Percentiles rank a stretch among this genome's conserved stretches.
These are phyloP conservation scores for Flaveria robusta DNA, from an alignment of 129 eudicot genomes.

Conservation along the genomic window DNA sequence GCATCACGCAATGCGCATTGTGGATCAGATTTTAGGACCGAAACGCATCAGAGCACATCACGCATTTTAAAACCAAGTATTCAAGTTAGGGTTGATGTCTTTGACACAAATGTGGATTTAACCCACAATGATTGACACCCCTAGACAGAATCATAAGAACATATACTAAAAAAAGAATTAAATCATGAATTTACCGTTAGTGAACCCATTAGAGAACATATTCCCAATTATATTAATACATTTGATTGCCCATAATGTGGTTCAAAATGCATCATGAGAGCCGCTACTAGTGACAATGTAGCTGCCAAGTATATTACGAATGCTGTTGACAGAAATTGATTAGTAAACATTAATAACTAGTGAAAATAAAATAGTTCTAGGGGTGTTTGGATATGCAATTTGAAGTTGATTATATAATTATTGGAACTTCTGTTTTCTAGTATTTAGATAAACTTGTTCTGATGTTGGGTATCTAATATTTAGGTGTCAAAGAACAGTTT, in stretches of 20 bases:
- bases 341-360: constrained; percentile 6
- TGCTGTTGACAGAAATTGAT: constrained; percentile 50
- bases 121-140: no score
- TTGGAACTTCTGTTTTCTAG: not conserved
- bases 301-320: constrained; percentile 72
- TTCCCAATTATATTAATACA: constrained; percentile 77
- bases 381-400: not conserved
- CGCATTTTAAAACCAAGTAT: no score
- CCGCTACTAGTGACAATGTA: constrained; percentile 61
- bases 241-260: constrained; percentile 86
- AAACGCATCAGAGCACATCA: no score
- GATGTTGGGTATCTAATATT: not conserved
- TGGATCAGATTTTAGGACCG: no score
- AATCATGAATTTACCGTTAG: constrained; percentile 53
- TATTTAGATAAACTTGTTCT: not conserved
- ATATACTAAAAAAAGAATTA: not conserved
- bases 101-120: no score
- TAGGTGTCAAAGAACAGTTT: not conserved
- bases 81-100: no score
- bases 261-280: constrained; percentile 77
- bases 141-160: not conserved
- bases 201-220: constrained; percentile 87
- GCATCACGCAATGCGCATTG: no score
- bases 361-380: not conserved
- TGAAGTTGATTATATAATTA: not conserved